Percentiles rank a stretch among this genome's conserved stretches.
phyloP scores from a whole-genome alignment of 2,329 filamentous ascomycete species.

The Ceratocystis albifundus region DNA sequence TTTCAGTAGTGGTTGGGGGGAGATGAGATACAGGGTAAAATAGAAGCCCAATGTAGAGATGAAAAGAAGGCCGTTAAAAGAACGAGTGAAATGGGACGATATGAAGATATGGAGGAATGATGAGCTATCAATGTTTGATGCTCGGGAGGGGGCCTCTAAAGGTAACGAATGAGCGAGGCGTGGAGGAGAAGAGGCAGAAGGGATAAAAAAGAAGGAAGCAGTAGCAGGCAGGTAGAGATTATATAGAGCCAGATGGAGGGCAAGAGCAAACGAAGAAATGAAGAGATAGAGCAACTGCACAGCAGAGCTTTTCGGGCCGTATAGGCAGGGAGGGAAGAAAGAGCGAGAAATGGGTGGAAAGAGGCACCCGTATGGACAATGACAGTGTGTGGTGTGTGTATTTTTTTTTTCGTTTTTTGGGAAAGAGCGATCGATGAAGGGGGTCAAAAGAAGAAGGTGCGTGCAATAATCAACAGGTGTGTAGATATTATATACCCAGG shows the following conservation, averaged over 20 bases:
- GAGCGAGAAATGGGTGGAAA: not conserved
- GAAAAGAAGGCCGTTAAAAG: conserved; percentile 11
- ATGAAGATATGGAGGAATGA: not conserved
- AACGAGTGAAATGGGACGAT: not conserved
- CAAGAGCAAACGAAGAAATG: not conserved
- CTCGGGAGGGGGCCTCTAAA: not conserved
- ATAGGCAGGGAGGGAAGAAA: conserved; percentile 17
- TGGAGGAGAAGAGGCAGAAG: not conserved
- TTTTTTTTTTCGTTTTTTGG: no score
- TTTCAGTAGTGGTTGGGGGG: not conserved
- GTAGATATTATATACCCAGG: not conserved
- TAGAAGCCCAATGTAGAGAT: not conserved
- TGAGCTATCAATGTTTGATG: not conserved
- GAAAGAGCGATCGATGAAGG: not conserved
- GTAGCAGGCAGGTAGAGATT: not conserved
- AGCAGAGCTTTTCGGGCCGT: conserved; percentile 14
- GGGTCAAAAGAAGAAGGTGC: conserved; percentile 12
- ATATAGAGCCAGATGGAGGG: not conserved
- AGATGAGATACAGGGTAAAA: not conserved
- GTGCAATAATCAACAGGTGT: conserved; percentile 24
- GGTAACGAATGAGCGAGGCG: not conserved
- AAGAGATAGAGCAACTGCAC: conserved; percentile 21
- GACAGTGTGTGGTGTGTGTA: not conserved
- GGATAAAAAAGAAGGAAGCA: not conserved
- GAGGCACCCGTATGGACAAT: not conserved